A percentile compares a stretch with the other conserved stretches of the same genome.
Conservation (phyloP, 257 asterid genomes). For the Craterostigma plantagineum region DNA sequence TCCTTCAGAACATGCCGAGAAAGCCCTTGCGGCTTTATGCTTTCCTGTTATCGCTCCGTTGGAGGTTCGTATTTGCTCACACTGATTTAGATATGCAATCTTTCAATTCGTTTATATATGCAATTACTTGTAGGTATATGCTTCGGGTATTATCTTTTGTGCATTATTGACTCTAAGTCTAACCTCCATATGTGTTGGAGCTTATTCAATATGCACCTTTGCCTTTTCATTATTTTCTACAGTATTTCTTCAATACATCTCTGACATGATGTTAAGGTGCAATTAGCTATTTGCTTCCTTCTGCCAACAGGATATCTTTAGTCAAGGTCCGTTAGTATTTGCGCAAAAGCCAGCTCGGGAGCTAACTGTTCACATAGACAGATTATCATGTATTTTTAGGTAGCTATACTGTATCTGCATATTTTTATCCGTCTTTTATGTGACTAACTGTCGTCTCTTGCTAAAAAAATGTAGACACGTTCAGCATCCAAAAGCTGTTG, state of each 20-base stretch:
- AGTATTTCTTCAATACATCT: neutral
- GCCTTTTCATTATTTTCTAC: too few relatives aligned
- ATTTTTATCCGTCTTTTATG: slow-evolving; percentile 2
- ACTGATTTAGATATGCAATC: slow-evolving; percentile 9
- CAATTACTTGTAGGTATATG: too few relatives aligned
- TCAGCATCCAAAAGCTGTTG: slow-evolving; percentile 95
- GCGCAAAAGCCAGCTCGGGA: slow-evolving; percentile 89
- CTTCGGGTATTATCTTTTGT: too few relatives aligned
- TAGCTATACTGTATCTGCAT: slow-evolving; percentile 13
- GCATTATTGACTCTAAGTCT: too few relatives aligned
- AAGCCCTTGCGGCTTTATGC: slow-evolving; percentile 81
- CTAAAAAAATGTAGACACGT: slow-evolving; percentile 44
- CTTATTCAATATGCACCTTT: too few relatives aligned
- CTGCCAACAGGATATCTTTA: slow-evolving; percentile 59
- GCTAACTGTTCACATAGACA: slow-evolving; percentile 86
- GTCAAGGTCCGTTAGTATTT: slow-evolving; percentile 65
- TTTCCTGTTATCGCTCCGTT: slow-evolving; percentile 62
- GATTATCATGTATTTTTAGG: slow-evolving; percentile 90
- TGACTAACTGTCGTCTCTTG: slow-evolving; percentile 9
- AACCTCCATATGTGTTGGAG: too few relatives aligned
- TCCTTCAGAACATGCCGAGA: slow-evolving; percentile 90
- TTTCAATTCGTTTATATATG: too few relatives aligned
- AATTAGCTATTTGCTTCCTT: slow-evolving; percentile 15
- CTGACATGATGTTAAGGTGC: slow-evolving; percentile 6
- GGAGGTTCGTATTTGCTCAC: slow-evolving; percentile 63